These are phyloP conservation scores for Colletotrichum sojae DNA, from an alignment of 2,329 filamentous ascomycete species.

Conservation along the genomic window DNA sequence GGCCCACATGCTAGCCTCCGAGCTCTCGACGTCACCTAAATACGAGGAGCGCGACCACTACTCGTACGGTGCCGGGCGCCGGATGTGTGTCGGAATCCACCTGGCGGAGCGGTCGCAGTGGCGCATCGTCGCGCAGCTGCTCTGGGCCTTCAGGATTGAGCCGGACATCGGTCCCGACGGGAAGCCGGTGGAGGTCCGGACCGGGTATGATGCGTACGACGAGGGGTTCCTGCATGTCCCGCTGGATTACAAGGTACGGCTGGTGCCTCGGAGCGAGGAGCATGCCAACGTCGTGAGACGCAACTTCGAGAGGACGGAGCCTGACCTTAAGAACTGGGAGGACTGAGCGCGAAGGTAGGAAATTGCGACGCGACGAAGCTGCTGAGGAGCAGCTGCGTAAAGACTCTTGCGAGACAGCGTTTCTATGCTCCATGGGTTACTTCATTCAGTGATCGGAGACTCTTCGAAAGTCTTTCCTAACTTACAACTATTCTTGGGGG, in stretches of 20 bases:
- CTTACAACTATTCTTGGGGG: too few species aligned
- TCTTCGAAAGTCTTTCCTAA: too few species aligned
- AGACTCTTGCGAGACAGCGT: too few species aligned
- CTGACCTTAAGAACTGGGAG: neutral
- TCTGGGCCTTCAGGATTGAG: slow-evolving; percentile 61
- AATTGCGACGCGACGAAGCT: too few species aligned
- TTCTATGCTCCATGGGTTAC: too few species aligned
- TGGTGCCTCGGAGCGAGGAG: slow-evolving; percentile 15
- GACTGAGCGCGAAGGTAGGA: too few species aligned
- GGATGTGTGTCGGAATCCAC: slow-evolving; percentile 64
- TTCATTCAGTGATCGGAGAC: too few species aligned
- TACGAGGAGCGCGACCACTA: slow-evolving; percentile 57
- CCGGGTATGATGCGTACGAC: slow-evolving; percentile 16
- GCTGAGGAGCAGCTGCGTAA: too few species aligned
- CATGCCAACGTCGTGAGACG: neutral
- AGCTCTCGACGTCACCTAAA: slow-evolving; percentile 45
- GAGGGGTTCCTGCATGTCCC: slow-evolving; percentile 19
- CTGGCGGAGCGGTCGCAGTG: slow-evolving; percentile 63
- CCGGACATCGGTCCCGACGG: neutral
- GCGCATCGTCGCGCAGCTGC: slow-evolving; percentile 52
- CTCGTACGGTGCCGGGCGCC: slow-evolving; percentile 61
- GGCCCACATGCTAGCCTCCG: slow-evolving; percentile 47
- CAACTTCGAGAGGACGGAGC: neutral
- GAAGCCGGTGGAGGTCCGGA: neutral
- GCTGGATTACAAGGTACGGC: slow-evolving; percentile 12